Base-by-base conservation (phyloP, 805 yeast genomes). In the Debaryomyces castellii region DNA sequence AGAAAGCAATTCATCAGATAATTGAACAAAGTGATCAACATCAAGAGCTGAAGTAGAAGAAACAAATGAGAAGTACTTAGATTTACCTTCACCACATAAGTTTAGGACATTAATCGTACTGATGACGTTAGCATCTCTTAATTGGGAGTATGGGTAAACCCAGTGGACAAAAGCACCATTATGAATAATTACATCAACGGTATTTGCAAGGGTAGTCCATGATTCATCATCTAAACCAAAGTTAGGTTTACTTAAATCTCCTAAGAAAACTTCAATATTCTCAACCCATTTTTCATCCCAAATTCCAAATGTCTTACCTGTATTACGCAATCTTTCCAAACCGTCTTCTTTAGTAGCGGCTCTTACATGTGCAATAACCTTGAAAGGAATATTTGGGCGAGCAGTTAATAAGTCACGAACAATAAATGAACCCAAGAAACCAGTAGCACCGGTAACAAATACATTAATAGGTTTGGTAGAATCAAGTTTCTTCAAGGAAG, bases 111-210 rank as follows among this genome's bases (percentile, higher is more conserved):
- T 87, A 48, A 92, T 68, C 0, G 98, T 87, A 37, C 96, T 83
- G 47, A 91, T 70, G 25, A 95, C 99, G 60, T 94, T 94, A 27
- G 98, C 94, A 53, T 89, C 96, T 57, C 98, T 81, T 58, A 94
- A 74, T 53, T 87, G 88, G 40, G 85, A 71, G 68, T 94, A 94
- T 22, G 99, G 98, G 64, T 87, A 94, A 2, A 91, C 97, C 99
- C 99, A 94, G 66, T 94, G 99, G 32, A 94, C 99, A 50, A 91
- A 75, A 14, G 99, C 99, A 73, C 98, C 99, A 57, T 94, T 94
- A 66, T 94, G 99, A 50, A 94, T 80, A 43, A 94, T 83, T 3
- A 85, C 84, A 64, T 95, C 99, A 47, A 92, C 73, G 1, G 72
- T 67, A 12, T 78, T 65, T 8, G 81, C 69, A 48, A 94, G 76